Base-by-base conservation (phyloP, 2,329 filamentous ascomycete genomes). In the Samsoniella hepiali region DNA sequence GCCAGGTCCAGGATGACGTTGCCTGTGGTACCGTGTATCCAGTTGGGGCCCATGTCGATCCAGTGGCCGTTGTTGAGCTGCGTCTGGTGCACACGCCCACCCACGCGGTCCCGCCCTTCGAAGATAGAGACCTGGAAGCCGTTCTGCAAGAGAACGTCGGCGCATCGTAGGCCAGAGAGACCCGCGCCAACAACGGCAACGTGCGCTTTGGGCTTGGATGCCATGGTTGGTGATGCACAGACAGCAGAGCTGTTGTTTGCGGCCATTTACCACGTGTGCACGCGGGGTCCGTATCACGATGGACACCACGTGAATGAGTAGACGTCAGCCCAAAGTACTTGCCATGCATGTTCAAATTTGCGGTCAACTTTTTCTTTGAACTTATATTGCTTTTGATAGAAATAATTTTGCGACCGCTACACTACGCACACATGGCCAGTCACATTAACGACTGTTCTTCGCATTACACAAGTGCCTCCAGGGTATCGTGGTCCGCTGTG, bases 21-120 rank as follows among this genome's bases (percentile, higher is more conserved):
- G 66, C 87, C 80, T 1, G 84, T 78, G 6, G 88, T 91, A 40
- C 90, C 89, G 65, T 93, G 89, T 58, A 93, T 91, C 89, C 89
- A 93, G 69, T 92, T 93, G n/a, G 89, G 88, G 0, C 90, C 90
- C 38, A 84, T 73, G 67, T 87, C 84, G n/a, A 85, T 79, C 8
- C 79, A 67, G 36, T 78, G 75, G 0, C 81, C 81, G 45, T 81
- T 82, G 13, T 76, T 74, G 3, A 87, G 75, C 29, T 70, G 73
- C 58, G 78, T 74, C 68, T 87, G 84, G 62, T 80, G 76, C 36
- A 90, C 79, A 38, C 89, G 82, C 1, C 89, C 89, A 11, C 89
- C 89, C 45, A 91, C 71, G 7, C 89, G 82, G 69, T 88, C 75
- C 17, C 89, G 81, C 9, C 84, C 90, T 72, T 93, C 89, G 22